Base-by-base conservation (phyloP, 2,329 filamentous ascomycete genomes). In the Dryadomyces quercivorus region DNA sequence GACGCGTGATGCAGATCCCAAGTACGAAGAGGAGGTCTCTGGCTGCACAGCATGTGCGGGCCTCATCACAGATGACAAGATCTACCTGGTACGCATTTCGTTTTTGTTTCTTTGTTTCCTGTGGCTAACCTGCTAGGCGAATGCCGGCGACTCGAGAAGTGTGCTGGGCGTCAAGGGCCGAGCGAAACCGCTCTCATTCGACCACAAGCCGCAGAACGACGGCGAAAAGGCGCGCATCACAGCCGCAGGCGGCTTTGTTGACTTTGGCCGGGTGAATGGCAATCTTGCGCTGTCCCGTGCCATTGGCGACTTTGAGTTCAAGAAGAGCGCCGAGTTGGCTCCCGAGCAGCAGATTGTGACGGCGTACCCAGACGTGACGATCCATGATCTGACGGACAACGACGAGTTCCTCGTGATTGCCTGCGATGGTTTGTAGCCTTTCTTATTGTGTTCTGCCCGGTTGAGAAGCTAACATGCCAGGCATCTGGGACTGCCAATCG, bases 341-440 rank as follows among this genome's bases (percentile, higher is more conserved):
- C 93, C 93, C n/a, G 93, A 98, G 74, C 88, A 95, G 67, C 93
- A 98, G 71, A 97, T 98, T 61, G 93, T 98, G 46, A 98, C 93
- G 16, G 93, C 93, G 6, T 97, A 85, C 71, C 93, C 93, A 21
- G 93, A 98, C 67, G 90, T 98, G 47, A 88, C 89, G 54, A 80
- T 88, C 58, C 93, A 98, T 69, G 88, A 96, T 52, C 78, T 97
- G 60, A 85, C 82, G 54, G 86, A 93, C 51, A 91, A 98, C 66
- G 93, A 98, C 66, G 93, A 98, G 68, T 98, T 98, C 69, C 72
- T 95, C 56, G 88, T 95, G 58, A 81, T 95, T 71, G 90, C 90
- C 55, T 95, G 90, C 69, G 90, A 95, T 66, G 90, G 90, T 95
- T 72, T 66, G 85, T 72, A 47, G 31, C 71, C 12, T 16, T 13